A percentile compares a stretch with the other conserved stretches of the same genome.
Evolutionary conservation across 2,329 filamentous ascomycete species (phyloP).

Genomic region (Fusarium hainanense): DNA sequence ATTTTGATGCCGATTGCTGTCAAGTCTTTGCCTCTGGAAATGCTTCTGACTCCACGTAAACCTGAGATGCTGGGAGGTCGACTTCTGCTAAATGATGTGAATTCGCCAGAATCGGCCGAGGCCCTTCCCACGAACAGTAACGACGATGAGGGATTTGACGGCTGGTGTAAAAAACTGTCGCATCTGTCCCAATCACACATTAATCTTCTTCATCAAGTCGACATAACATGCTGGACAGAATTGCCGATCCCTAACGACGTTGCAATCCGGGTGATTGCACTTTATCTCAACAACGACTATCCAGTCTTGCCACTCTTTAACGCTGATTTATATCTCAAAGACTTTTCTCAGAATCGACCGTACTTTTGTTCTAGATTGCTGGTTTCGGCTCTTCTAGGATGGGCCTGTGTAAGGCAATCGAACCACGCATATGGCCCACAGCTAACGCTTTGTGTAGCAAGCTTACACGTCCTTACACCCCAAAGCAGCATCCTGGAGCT

Average conservation of each 20-base stretch:
- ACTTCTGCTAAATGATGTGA: neutral
- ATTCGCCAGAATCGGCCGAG: neutral
- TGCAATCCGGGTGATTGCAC: neutral
- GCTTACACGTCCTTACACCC: neutral
- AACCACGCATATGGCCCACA: neutral
- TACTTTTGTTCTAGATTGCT: neutral
- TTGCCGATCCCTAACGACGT: neutral
- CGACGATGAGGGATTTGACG: too few relatives aligned
- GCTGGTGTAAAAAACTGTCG: neutral
- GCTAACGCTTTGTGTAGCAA: neutral
- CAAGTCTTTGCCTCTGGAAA: neutral
- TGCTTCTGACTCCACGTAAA: neutral
- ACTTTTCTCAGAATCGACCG: neutral
- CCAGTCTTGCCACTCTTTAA: neutral
- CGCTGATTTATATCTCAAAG: neutral
- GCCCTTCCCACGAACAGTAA: too few relatives aligned
- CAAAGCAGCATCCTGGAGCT: neutral
- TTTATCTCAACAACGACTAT: slow-evolving; percentile 2
- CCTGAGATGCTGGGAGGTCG: neutral
- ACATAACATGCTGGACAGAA: neutral
- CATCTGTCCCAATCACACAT: neutral
- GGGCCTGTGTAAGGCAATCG: neutral
- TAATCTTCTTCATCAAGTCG: neutral
- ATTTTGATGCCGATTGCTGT: neutral
- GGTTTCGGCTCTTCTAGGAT: neutral